Conservation (phyloP, 176 grass and related monocot genomes). For the Pharus latifolius region DNA sequence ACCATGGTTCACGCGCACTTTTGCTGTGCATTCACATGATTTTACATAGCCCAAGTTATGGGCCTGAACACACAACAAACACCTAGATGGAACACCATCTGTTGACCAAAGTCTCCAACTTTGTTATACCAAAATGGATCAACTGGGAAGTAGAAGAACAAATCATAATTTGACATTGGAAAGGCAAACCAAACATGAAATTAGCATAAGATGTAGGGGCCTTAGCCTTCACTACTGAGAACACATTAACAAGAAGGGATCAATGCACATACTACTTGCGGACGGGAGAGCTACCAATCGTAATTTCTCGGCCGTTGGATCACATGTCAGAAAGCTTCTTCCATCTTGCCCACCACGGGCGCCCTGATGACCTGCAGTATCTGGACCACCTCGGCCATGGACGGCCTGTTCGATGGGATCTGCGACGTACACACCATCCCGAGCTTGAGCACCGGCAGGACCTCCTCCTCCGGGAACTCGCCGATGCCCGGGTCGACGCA, state of each 20-base stretch:
- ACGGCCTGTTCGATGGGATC: constrained; percentile 78
- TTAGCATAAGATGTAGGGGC: neutral
- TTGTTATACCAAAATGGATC: neutral
- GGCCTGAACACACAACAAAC: neutral
- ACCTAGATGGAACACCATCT: neutral
- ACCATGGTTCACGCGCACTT: neutral
- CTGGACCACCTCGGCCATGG: constrained; percentile 95
- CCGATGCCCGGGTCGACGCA: constrained; percentile 61
- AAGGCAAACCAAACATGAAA: neutral
- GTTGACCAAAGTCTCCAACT: neutral
- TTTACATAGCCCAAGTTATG: neutral
- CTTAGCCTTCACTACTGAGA: neutral
- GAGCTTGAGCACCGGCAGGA: constrained; percentile 83
- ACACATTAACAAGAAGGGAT: neutral
- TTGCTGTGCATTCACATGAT: constrained; percentile 24
- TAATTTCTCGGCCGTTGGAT: neutral
- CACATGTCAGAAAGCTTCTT: constrained; percentile 34
- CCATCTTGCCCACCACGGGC: constrained; percentile 42
- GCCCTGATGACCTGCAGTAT: constrained; percentile 93
- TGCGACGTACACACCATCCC: constrained; percentile 94
- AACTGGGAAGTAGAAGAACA: neutral
- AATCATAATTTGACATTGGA: neutral
- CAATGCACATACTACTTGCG: neutral
- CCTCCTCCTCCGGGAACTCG: constrained; percentile 83
- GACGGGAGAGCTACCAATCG: too few species aligned